Evolutionary conservation across 2,329 filamentous ascomycete genomes (phyloP).

Genomic region (Helotiales sp.): DNA sequence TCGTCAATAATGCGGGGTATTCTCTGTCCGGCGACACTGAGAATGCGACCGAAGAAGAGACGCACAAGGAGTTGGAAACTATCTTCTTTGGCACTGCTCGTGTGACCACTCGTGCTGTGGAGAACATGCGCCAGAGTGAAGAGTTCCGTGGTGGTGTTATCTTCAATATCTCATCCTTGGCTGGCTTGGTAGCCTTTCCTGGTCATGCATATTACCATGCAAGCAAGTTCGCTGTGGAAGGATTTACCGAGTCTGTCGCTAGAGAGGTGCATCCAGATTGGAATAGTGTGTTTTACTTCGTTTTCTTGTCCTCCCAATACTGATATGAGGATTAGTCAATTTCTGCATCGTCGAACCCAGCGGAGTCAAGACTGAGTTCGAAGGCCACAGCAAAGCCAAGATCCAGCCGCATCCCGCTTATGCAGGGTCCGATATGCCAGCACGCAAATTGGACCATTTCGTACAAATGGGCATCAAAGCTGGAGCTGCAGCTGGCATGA

Average conservation of each 20-base stretch:
- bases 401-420: slow-evolving; percentile 37
- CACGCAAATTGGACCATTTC: slow-evolving; percentile 38
- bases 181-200: slow-evolving; percentile 45
- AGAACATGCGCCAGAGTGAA: slow-evolving; percentile 46
- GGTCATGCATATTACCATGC: slow-evolving; percentile 48
- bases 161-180: slow-evolving; percentile 49
- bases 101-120: slow-evolving; percentile 47
- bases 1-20: slow-evolving; percentile 67
- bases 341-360: slow-evolving; percentile 49
- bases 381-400: slow-evolving; percentile 45
- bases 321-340: slow-evolving; percentile 41
- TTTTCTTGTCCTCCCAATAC: slow-evolving; percentile 33
- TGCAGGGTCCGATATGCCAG: slow-evolving; percentile 41
- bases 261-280: slow-evolving; percentile 47
- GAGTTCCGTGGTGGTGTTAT: slow-evolving; percentile 45
- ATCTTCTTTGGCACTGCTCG: slow-evolving; percentile 51
- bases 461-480: slow-evolving; percentile 30
- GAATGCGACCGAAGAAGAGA: slow-evolving; percentile 43
- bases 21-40: slow-evolving; percentile 59
- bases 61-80: slow-evolving; percentile 48
- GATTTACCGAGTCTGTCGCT: slow-evolving; percentile 46
- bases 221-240: slow-evolving; percentile 49
- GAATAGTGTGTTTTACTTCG: slow-evolving; percentile 39
- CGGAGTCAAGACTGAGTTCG: slow-evolving; percentile 49
- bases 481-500: slow-evolving; percentile 26